These are phyloP conservation scores for Thelephora terrestris DNA, from an alignment of 1,284 basidiomycete species.

Conservation along the genomic window DNA sequence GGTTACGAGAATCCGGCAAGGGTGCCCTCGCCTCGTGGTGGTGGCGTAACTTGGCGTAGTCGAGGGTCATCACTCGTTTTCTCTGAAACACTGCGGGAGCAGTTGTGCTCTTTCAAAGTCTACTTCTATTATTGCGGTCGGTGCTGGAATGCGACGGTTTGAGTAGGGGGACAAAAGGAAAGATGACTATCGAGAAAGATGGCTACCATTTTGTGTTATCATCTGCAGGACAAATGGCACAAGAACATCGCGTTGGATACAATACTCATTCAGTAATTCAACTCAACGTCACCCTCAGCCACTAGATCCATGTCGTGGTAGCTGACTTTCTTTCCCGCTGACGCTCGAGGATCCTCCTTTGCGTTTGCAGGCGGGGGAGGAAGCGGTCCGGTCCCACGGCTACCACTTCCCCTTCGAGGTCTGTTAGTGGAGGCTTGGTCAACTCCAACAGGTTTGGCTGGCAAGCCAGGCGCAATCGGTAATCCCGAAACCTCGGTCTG, in stretches of 20 bases:
- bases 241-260: constrained; percentile 4
- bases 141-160: too few relatives aligned
- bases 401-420: constrained; percentile 32
- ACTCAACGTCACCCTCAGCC: constrained; percentile 76
- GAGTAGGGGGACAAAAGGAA: too few relatives aligned
- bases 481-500: constrained; percentile 33
- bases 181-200: too few relatives aligned
- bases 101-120: too few relatives aligned
- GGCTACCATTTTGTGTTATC: too few relatives aligned
- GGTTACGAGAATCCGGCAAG: too few relatives aligned
- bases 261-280: constrained; percentile 49
- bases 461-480: constrained; percentile 59
- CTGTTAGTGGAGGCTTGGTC: constrained; percentile 30
- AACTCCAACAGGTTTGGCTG: constrained; percentile 60
- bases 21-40: too few relatives aligned
- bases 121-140: too few relatives aligned
- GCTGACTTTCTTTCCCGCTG: constrained; percentile 70
- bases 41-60: too few relatives aligned
- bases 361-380: constrained; percentile 76
- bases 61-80: too few relatives aligned
- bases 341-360: constrained; percentile 80
- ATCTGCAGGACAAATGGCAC: too few relatives aligned
- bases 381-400: constrained; percentile 35
- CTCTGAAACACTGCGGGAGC: too few relatives aligned
- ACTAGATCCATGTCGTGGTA: constrained; percentile 85